A percentile compares a stretch with the other conserved stretches of the same genome.
Conservation (phyloP, 1,139 yeast species). For the Blastobotrys niveus region DNA sequence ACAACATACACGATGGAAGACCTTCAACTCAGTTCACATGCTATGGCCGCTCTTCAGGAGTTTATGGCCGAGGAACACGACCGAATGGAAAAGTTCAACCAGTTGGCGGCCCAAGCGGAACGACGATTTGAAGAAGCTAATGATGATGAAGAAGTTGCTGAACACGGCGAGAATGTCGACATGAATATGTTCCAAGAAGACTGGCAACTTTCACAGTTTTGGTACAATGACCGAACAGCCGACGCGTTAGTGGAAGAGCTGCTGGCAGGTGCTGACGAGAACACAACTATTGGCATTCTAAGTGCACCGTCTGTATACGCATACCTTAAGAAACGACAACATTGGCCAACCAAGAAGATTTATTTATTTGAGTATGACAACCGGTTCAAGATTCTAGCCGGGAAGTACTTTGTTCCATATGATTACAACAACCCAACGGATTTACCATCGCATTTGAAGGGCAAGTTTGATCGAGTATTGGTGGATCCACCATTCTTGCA, state of each 20-base stretch:
- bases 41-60: slow-evolving; percentile 72
- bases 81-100: slow-evolving; percentile 53
- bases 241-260: slow-evolving; percentile 59
- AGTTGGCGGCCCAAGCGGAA: slow-evolving; percentile 56
- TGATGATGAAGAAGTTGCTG: slow-evolving; percentile 11
- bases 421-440: slow-evolving; percentile 68
- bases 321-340: slow-evolving; percentile 50
- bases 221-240: slow-evolving; percentile 68
- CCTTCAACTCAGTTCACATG: slow-evolving; percentile 50
- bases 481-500: slow-evolving; percentile 88
- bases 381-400: slow-evolving; percentile 69
- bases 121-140: slow-evolving; percentile 34
- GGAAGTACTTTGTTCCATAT: slow-evolving; percentile 59
- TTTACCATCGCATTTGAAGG: slow-evolving; percentile 51
- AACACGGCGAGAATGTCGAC: slow-evolving; percentile 31
- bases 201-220: slow-evolving; percentile 91
- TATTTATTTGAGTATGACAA: slow-evolving; percentile 73
- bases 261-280: slow-evolving; percentile 61
- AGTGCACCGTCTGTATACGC: slow-evolving; percentile 93
- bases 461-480: slow-evolving; percentile 65
- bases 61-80: slow-evolving; percentile 62
- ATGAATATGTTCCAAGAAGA: slow-evolving; percentile 77
- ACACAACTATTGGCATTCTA: slow-evolving; percentile 66
- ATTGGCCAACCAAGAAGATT: slow-evolving; percentile 42
- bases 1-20: slow-evolving; percentile 1